Percentiles rank a stretch among this genome's conserved stretches.
Evolutionary conservation across 2,329 filamentous ascomycete species (phyloP).

Genomic region (Apiospora koreana): DNA sequence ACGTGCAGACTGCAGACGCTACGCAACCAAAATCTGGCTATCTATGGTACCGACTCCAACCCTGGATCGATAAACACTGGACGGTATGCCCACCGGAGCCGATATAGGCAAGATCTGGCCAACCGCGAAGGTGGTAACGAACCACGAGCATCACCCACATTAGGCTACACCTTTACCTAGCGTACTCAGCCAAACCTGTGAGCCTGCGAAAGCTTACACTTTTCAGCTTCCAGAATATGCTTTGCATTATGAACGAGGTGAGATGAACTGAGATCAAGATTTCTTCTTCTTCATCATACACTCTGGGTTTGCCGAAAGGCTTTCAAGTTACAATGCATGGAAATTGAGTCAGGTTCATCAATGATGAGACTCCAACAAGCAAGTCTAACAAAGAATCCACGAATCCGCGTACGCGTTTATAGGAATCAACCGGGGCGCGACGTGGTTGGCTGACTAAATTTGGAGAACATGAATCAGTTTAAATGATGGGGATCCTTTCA

Average conservation of each 20-base stretch:
- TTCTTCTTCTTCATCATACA: background rate
- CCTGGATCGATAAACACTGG: constrained; percentile 6
- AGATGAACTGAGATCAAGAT: background rate
- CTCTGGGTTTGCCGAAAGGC: background rate
- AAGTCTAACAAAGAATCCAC: background rate
- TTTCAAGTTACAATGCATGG: background rate
- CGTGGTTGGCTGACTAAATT: background rate
- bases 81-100: background rate
- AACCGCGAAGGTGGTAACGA: background rate
- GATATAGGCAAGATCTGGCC: background rate
- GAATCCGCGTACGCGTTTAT: background rate
- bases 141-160: background rate
- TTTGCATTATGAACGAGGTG: background rate
- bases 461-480: constrained; percentile 1
- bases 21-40: background rate
- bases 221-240: background rate
- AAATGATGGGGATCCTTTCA: background rate
- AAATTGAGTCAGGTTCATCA: background rate
- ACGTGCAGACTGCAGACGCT: too few relatives aligned
- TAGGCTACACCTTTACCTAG: background rate
- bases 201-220: background rate
- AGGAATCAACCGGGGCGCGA: background rate
- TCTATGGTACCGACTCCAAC: background rate
- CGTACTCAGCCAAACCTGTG: background rate
- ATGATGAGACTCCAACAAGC: background rate